Evolutionary conservation across 768 basidiomycete species (phyloP).

Genomic region (Macrolepiota albuminosa): DNA sequence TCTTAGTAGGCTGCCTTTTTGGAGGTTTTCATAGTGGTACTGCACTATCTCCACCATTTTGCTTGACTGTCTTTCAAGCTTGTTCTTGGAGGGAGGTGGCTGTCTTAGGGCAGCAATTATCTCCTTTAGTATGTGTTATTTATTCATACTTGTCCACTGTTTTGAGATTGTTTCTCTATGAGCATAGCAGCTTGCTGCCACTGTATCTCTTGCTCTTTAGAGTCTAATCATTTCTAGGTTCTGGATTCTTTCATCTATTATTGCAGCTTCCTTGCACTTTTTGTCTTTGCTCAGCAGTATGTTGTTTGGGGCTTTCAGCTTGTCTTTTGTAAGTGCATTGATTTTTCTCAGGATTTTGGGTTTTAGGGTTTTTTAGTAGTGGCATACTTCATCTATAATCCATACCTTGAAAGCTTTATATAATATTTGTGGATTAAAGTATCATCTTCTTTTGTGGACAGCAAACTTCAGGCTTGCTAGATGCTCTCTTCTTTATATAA

Average conservation of each 20-base stretch:
- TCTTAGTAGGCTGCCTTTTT: constrained; percentile 5
- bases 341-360: not conserved
- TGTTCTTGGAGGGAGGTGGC: not conserved
- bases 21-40: constrained; percentile 24
- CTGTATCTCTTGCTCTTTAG: not conserved
- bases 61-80: constrained; percentile 3
- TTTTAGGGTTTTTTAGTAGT: not conserved
- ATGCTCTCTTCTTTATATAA: too few species aligned
- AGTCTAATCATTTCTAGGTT: not conserved
- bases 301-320: not conserved
- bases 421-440: constrained; percentile 1
- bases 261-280: not conserved
- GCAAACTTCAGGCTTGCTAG: too few species aligned
- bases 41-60: constrained; percentile 29
- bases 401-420: not conserved
- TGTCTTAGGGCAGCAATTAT: constrained; percentile 12
- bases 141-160: constrained; percentile 17
- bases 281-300: not conserved
- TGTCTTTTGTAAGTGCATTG: too few species aligned
- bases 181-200: not conserved
- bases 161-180: constrained; percentile 16
- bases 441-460: too few species aligned
- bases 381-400: not conserved
- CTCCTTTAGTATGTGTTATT: constrained; percentile 11
- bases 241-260: constrained; percentile 7